These are phyloP conservation scores for Ballota nigra DNA, from an alignment of 257 asterid species.

Conservation along the genomic window DNA sequence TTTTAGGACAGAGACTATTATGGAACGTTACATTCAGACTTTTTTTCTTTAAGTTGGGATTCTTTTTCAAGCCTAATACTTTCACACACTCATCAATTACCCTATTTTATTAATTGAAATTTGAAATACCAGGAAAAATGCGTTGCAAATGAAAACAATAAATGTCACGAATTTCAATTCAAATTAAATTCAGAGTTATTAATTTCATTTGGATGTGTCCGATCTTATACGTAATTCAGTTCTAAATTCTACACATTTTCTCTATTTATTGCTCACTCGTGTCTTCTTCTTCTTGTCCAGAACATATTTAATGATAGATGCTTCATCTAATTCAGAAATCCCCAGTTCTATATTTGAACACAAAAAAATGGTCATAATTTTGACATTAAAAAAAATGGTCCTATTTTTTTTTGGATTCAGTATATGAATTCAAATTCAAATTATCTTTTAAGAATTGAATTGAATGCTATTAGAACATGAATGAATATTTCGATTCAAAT, in stretches of 20 bases:
- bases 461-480: too few species aligned
- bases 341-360: background rate
- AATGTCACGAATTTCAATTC: slow-evolving; percentile 21
- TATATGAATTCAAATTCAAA: too few species aligned
- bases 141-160: background rate
- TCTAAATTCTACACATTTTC: slow-evolving; percentile 1
- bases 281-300: background rate
- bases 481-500: too few species aligned
- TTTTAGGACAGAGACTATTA: too few species aligned
- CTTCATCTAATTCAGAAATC: background rate
- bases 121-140: background rate
- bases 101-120: background rate
- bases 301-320: slow-evolving; percentile 22
- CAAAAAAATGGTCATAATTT: background rate
- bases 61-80: background rate
- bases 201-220: slow-evolving; percentile 17
- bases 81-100: background rate
- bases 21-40: too few species aligned
- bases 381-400: too few species aligned
- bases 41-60: too few species aligned
- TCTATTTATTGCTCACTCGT: background rate
- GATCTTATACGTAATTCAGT: slow-evolving; percentile 12
- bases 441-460: too few species aligned
- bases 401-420: too few species aligned
- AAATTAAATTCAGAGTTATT: slow-evolving; percentile 12